Evolutionary conservation across 2,329 filamentous ascomycete genomes (phyloP).

Genomic region (Falciphora oryzae): DNA sequence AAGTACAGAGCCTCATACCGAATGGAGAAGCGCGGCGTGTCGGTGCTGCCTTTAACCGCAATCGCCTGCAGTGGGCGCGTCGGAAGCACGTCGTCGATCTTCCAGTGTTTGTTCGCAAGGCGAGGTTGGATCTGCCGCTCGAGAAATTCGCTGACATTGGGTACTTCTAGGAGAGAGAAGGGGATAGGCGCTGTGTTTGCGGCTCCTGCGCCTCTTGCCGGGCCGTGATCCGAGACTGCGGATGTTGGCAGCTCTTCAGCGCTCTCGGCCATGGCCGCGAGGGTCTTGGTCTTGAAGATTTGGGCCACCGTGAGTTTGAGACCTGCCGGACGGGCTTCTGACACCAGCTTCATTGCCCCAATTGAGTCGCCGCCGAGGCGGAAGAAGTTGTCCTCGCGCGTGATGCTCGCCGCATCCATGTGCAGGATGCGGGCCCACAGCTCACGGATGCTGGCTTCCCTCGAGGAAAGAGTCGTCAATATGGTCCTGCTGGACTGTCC

Average conservation of each 20-base stretch:
- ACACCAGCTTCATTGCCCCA: conserved; percentile 42
- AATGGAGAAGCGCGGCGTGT: conserved; percentile 53
- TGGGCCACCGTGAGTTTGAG: conserved; percentile 37
- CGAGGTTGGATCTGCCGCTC: conserved; percentile 42
- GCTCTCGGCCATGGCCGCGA: conserved; percentile 19
- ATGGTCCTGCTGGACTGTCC: conserved; percentile 10
- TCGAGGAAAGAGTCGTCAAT: conserved; percentile 12
- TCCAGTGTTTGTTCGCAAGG: conserved; percentile 44
- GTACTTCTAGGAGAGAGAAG: conserved; percentile 41
- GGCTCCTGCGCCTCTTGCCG: neutral
- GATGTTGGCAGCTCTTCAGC: conserved; percentile 5
- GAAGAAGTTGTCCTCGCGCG: conserved; percentile 41
- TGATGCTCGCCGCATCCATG: conserved; percentile 27
- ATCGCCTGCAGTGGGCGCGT: conserved; percentile 53
- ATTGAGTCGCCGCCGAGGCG: conserved; percentile 43
- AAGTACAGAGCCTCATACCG: conserved; percentile 63
- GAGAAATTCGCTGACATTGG: conserved; percentile 37
- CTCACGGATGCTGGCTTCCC: conserved; percentile 19
- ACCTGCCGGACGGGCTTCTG: conserved; percentile 31
- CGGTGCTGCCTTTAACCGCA: conserved; percentile 51
- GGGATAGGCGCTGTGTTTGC: conserved; percentile 26
- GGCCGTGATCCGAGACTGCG: neutral
- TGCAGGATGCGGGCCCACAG: conserved; percentile 32
- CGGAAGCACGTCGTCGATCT: conserved; percentile 51
- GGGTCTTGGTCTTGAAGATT: conserved; percentile 32